Evolutionary conservation across 768 basidiomycete genomes (phyloP), one percentile per base, ranked within the genome.

Genomic region (Piloderma croceum): DNA sequence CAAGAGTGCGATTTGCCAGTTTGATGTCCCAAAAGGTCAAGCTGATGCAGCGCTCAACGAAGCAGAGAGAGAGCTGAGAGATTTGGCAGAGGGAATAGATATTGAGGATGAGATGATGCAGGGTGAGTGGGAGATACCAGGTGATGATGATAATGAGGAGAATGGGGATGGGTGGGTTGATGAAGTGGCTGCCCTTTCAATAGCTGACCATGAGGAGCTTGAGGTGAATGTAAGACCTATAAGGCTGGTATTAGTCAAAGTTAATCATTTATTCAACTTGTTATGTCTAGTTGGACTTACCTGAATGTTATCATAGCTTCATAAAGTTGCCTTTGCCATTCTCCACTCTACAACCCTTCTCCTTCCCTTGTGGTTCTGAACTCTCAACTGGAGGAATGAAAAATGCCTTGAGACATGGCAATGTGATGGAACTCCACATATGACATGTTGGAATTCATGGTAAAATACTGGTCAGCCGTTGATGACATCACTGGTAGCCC

Each of bases 401-500:
- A 32, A 4, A 41, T 60, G 33, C 58, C 53, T 7, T 32, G 46
- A 1, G 53, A 64, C 43, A 49, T 62, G 3, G 4, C 36, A 1
- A 63, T 57, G 1, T 6, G 44, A 0, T 62, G 57, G 60, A 61
- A 61, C 32, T 57, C 52, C 4, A 53, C 38, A 20, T 52, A 41
- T 31, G 42, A 56, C 23, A 52, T 61, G 54, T 22, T 57, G 7
- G 11, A 41, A 2, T 51, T 51, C 29, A 49, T 50, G 0, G 2
- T 57, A 1, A 21, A 44, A 13, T 53, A 64, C 34, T 38, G 46
- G 2, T n/a, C 6, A 7, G 58, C 47, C 3, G 20, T 63, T 12
- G 50, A 60, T 38, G 13, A 1, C 11, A 38, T 62, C 1, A 60
- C 54, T 1, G 33, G 38, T n/a, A n/a, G n/a, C n/a, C n/a, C n/a